phyloP scores from a whole-genome alignment of 805 yeast species.

The Wickerhamomyces chambardii region DNA sequence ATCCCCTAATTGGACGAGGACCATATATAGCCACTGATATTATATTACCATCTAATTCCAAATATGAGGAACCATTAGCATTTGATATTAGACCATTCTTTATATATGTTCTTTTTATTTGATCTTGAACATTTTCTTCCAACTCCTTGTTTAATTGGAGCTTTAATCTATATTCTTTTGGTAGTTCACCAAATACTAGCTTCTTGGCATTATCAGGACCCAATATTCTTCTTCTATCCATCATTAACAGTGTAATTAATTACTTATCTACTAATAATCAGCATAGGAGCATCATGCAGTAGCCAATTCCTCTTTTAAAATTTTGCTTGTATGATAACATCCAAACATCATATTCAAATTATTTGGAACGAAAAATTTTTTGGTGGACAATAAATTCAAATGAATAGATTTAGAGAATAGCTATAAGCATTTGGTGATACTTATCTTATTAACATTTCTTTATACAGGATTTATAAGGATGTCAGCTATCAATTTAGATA shows the following conservation, averaged over 20 bases:
- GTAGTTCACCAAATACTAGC: constrained; percentile 27
- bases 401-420: constrained; percentile 4
- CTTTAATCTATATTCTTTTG: constrained; percentile 6
- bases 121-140: constrained; percentile 20
- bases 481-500: constrained; percentile 22
- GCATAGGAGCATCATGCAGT: too few relatives aligned
- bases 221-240: constrained; percentile 76
- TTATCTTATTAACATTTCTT: too few relatives aligned
- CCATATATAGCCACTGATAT: constrained; percentile 72
- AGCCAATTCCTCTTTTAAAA: too few relatives aligned
- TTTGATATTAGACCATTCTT: constrained; percentile 59
- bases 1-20: constrained; percentile 77
- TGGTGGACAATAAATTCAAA: constrained; percentile 1
- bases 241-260: too few relatives aligned
- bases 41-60: constrained; percentile 45
- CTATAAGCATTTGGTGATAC: too few relatives aligned
- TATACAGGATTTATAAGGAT: too few relatives aligned
- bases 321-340: too few relatives aligned
- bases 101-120: constrained; percentile 33
- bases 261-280: too few relatives aligned
- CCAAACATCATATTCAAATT: too few relatives aligned
- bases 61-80: constrained; percentile 75
- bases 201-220: constrained; percentile 70
- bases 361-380: too few relatives aligned
- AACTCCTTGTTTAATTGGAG: constrained; percentile 5